phyloP scores from a whole-genome alignment of 73 alveolate species.

The Tetrahymena borealis region DNA sequence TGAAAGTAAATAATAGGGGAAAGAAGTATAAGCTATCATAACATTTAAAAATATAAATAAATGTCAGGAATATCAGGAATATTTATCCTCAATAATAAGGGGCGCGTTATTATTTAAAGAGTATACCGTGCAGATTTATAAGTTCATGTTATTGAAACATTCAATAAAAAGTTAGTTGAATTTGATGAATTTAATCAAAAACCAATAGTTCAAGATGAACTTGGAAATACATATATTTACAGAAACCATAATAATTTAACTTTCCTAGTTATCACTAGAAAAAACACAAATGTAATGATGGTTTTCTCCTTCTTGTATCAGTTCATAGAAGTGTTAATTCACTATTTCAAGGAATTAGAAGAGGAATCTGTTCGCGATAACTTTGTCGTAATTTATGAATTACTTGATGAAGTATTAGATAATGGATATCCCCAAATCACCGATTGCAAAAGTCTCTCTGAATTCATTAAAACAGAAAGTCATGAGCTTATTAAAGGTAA shows the following conservation, averaged over 20 bases:
- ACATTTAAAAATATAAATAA: too few species aligned
- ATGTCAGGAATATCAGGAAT: conserved; percentile 59
- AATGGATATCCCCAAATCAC: conserved; percentile 97
- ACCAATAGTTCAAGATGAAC: conserved; percentile 81
- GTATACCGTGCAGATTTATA: conserved; percentile 68
- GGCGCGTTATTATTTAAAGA: conserved; percentile 59
- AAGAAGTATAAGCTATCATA: background rate
- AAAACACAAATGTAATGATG: conserved; percentile 90
- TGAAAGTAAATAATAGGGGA: background rate
- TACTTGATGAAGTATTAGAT: conserved; percentile 94
- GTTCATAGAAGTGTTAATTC: conserved; percentile 77
- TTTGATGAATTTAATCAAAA: conserved; percentile 67
- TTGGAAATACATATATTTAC: conserved; percentile 80
- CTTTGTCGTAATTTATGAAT: conserved; percentile 93
- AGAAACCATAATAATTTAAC: conserved; percentile 74
- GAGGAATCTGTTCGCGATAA: conserved; percentile 94
- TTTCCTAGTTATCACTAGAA: conserved; percentile 79
- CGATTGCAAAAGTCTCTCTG: conserved; percentile 67
- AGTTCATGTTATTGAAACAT: conserved; percentile 48
- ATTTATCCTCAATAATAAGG: conserved; percentile 68
- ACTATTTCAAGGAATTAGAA: conserved; percentile 88
- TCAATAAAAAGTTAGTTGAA: conserved; percentile 61
- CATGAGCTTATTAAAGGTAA: conserved; percentile 46
- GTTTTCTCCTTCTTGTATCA: conserved; percentile 85
- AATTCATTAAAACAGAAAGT: conserved; percentile 88